phyloP scores from a whole-genome alignment of 208 protist species.

The Leishmania amazonensis region DNA sequence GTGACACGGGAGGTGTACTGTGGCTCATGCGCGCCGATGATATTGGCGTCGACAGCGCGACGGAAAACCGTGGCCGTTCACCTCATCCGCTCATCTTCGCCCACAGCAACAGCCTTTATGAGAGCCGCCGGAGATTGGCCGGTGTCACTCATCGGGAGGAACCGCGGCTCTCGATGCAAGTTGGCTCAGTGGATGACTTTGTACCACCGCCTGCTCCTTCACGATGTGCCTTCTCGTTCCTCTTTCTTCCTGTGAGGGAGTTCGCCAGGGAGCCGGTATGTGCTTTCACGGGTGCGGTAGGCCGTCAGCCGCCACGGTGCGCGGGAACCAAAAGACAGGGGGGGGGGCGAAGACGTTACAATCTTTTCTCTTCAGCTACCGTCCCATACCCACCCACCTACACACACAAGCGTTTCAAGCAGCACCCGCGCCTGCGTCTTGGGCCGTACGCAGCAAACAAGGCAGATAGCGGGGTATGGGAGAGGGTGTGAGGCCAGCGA shows the following conservation, averaged over 20 bases:
- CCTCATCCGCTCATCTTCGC: background rate
- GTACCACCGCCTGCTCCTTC: background rate
- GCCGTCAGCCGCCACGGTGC: background rate
- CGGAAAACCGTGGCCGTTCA: background rate
- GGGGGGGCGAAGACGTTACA: background rate
- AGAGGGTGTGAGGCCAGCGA: background rate
- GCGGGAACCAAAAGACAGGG: background rate
- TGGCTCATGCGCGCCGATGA: background rate
- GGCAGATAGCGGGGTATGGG: background rate
- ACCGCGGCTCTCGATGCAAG: background rate
- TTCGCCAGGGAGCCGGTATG: background rate
- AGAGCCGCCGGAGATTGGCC: background rate
- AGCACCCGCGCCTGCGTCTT: background rate
- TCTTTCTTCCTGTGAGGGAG: background rate
- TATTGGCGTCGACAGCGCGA: background rate
- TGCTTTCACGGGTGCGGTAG: background rate
- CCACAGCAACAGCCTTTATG: background rate
- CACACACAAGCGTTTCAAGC: background rate
- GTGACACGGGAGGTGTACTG: background rate
- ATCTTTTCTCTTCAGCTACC: background rate
- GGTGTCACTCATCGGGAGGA: background rate
- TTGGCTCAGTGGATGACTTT: background rate
- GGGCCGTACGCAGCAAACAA: background rate
- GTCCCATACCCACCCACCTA: background rate
- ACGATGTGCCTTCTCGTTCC: background rate